Conservation (phyloP, 805 yeast genomes). For the Blastobotrys attinorum region DNA sequence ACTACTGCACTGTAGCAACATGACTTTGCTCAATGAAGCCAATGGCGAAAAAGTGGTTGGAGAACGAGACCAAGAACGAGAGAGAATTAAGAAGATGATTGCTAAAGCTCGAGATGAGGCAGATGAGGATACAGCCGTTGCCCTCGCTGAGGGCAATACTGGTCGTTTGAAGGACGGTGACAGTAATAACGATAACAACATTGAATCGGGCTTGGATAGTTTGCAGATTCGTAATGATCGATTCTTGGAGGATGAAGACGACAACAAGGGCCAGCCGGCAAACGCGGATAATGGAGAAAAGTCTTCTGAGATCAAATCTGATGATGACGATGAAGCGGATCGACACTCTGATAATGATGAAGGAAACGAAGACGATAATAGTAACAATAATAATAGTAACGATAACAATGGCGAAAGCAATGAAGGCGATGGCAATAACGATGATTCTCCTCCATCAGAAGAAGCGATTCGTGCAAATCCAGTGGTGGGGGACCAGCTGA, state of each 20-base stretch:
- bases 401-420: conserved; percentile 1
- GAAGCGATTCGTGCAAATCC: conserved; percentile 44
- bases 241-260: conserved; percentile 13
- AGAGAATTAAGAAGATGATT: conserved; percentile 34
- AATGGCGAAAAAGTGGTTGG: conserved; percentile 59
- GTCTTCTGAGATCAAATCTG: conserved; percentile 8
- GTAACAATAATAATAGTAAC: no score
- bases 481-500: conserved; percentile 81
- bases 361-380: neutral
- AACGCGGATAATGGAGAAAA: conserved; percentile 6
- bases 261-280: conserved; percentile 11
- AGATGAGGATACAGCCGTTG: conserved; percentile 15
- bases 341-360: neutral
- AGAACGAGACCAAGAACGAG: conserved; percentile 63
- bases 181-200: neutral
- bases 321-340: conserved; percentile 19
- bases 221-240: conserved; percentile 14
- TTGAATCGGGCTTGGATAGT: conserved; percentile 6
- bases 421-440: conserved; percentile 18
- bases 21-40: conserved; percentile 79
- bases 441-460: conserved; percentile 29
- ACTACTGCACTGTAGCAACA: conserved; percentile 91
- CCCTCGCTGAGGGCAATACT: conserved; percentile 13
- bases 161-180: no score
- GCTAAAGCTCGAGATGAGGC: conserved; percentile 19